phyloP scores from a whole-genome alignment of 176 grass and related monocot genomes.

The Oryza meyeriana region DNA sequence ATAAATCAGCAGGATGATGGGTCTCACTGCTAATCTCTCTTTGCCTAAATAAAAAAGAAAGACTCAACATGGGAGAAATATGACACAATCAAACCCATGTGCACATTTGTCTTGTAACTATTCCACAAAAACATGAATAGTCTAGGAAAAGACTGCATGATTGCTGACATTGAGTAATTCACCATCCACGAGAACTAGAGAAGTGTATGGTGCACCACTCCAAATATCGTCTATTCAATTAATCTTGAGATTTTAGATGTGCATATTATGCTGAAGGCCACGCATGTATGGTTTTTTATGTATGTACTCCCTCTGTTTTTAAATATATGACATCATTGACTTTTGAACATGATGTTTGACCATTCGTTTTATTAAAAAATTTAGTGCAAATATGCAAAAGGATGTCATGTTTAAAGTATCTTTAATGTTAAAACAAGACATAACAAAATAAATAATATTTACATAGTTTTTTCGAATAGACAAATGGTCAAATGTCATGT shows the following conservation, averaged over 20 bases:
- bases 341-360: too few species aligned
- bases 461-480: too few species aligned
- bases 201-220: not conserved
- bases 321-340: too few species aligned
- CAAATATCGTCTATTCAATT: not conserved
- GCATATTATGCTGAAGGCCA: not conserved
- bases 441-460: too few species aligned
- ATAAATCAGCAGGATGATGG: conserved; percentile 12
- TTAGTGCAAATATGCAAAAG: too few species aligned
- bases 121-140: not conserved
- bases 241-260: not conserved
- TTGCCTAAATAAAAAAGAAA: conserved; percentile 33
- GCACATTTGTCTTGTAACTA: not conserved
- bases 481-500: too few species aligned
- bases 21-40: not conserved
- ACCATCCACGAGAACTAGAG: not conserved
- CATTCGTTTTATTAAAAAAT: too few species aligned
- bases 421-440: too few species aligned
- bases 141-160: not conserved
- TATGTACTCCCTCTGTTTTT: not conserved
- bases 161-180: not conserved
- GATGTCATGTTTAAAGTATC: too few species aligned
- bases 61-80: conserved; percentile 10
- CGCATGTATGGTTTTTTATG: not conserved
- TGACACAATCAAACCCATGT: conserved; percentile 2